Conservation (phyloP, 345 rosid genomes). For the Gossypium turneri region DNA sequence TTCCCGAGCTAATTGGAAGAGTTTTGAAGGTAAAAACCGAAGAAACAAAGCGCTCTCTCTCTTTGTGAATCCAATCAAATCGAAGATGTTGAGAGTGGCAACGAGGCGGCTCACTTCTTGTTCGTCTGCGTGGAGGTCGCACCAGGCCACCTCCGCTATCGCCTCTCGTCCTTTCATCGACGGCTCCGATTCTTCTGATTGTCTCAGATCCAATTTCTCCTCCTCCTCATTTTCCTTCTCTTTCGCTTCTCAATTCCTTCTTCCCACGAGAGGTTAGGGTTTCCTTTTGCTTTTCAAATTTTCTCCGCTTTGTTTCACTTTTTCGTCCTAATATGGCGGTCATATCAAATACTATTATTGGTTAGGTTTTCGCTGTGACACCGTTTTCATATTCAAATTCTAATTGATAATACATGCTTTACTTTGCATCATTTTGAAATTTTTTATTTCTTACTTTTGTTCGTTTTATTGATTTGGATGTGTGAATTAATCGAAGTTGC, state of each 20-base stretch:
- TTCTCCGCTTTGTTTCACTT: neutral
- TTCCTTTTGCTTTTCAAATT: slow-evolving; percentile 4
- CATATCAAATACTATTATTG: neutral
- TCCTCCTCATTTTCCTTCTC: slow-evolving; percentile 6
- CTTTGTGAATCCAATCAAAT: slow-evolving; percentile 5
- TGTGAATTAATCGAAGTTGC: neutral
- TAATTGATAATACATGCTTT: neutral
- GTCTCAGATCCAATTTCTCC: slow-evolving; percentile 26
- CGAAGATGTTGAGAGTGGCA: slow-evolving; percentile 45
- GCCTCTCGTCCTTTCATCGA: slow-evolving; percentile 20
- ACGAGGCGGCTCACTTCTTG: slow-evolving; percentile 42
- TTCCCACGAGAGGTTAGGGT: slow-evolving; percentile 43
- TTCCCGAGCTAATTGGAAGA: neutral
- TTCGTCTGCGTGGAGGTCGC: slow-evolving; percentile 35
- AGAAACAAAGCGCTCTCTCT: neutral
- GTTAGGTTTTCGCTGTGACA: neutral
- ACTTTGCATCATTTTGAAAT: neutral
- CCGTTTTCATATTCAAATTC: neutral
- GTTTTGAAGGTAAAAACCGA: neutral
- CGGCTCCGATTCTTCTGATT: slow-evolving; percentile 29
- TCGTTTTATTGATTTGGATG: neutral
- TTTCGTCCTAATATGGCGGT: neutral
- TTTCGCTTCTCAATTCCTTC: slow-evolving; percentile 26
- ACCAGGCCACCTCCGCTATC: slow-evolving; percentile 22
- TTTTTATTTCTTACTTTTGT: neutral